These are phyloP conservation scores for Xylaria multiplex DNA, from an alignment of 2,329 filamentous ascomycete genomes.

Conservation along the genomic window DNA sequence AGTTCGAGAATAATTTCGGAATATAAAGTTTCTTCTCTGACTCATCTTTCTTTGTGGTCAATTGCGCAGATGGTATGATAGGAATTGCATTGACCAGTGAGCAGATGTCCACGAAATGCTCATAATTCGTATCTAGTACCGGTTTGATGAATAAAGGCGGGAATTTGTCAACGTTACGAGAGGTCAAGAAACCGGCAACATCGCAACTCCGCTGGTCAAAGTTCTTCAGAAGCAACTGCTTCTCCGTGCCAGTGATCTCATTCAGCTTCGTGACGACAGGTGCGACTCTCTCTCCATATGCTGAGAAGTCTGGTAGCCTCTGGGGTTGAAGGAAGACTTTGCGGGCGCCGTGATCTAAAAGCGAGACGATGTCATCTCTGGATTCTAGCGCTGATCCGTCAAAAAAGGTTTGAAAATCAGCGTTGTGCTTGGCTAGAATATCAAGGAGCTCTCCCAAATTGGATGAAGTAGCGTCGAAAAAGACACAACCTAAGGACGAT, in stretches of 20 bases:
- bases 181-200: slow-evolving; percentile 56
- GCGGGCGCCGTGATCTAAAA: slow-evolving; percentile 85
- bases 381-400: slow-evolving; percentile 77
- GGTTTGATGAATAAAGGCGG: slow-evolving; percentile 63
- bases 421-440: slow-evolving; percentile 61
- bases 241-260: slow-evolving; percentile 56
- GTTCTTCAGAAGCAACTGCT: slow-evolving; percentile 64
- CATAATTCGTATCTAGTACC: slow-evolving; percentile 56
- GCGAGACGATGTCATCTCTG: slow-evolving; percentile 76
- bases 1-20: slow-evolving; percentile 75
- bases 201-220: slow-evolving; percentile 59
- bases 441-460: slow-evolving; percentile 56
- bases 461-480: slow-evolving; percentile 61
- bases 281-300: slow-evolving; percentile 67
- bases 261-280: slow-evolving; percentile 60
- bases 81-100: slow-evolving; percentile 70
- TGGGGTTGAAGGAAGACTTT: slow-evolving; percentile 83
- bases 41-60: slow-evolving; percentile 75
- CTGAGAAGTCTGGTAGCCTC: slow-evolving; percentile 69
- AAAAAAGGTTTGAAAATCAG: slow-evolving; percentile 73
- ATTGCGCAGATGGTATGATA: slow-evolving; percentile 74
- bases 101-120: slow-evolving; percentile 59
- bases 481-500: slow-evolving; percentile 67
- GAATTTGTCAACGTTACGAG: slow-evolving; percentile 58
- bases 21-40: slow-evolving; percentile 68